Base-by-base conservation (phyloP, 1,139 yeast species). In the Yamadazyma sp. region DNA sequence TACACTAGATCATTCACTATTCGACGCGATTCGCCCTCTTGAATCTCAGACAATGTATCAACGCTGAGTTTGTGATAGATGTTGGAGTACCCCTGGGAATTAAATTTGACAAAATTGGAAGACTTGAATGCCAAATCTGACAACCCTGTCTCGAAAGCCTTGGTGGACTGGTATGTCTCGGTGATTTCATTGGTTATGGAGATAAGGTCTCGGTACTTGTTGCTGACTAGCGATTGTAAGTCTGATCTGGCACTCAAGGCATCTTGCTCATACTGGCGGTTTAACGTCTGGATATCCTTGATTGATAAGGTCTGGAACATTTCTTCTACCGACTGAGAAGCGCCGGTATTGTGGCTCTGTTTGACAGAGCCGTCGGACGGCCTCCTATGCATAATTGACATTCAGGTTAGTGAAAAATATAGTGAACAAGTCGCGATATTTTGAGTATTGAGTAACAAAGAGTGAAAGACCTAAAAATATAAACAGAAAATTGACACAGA, bases 141-240 rank as follows among this genome's bases (percentile, higher is more conserved):
- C 14, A 72, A 47, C 8, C 52, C 48, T 7, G 52, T 49, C 35
- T 70, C 67, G 2, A 65, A 54, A 1, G 40, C 43, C 9, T 50
- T 48, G 1, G 79, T 68, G 9, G 68, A 50, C 2, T 54, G 52
- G 46, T 77, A 68, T 81, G 83, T 80, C 5, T 61, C 62, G 31
- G 75, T 76, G 28, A 85, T 81, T 44, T 79, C 78, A 51, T 84
- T 89, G 0, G 91, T 87, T 5, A 85, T 83, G 29, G 75, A 66
- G 27, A 85, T 69, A 50, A 85, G 64, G 49, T 84, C 89, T 39
- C 87, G 66, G 56, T 83, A 84, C 54, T 82, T 79, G 30, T 63
- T 63, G 3, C 89, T 87, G 9, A 85, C 88, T 33, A 83, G 63
- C 2, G 62, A 51, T 42, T 84, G 77, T 22, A 84, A 64, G 38